Evolutionary conservation across 1,139 yeast species (phyloP).

Genomic region (Diutina rugosa): DNA sequence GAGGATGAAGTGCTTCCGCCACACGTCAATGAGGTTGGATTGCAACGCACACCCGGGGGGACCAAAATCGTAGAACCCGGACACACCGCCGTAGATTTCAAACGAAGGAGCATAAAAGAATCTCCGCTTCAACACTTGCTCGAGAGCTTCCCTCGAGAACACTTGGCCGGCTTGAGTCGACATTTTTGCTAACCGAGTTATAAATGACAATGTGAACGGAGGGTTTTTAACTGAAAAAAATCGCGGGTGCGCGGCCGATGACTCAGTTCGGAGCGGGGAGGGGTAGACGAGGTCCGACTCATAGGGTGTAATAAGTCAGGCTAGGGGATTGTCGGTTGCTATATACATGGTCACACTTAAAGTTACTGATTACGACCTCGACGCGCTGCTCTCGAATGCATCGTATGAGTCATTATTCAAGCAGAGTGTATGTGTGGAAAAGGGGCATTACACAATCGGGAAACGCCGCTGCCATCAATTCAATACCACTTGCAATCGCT

Average conservation of each 20-base stretch:
- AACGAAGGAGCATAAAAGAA: constrained; percentile 97
- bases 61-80: constrained; percentile 96
- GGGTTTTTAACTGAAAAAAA: neutral
- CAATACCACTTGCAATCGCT: too few species aligned
- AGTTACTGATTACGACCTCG: neutral
- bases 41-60: constrained; percentile 99
- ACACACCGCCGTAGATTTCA: constrained; percentile 96
- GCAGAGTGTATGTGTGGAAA: neutral
- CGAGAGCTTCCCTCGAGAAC: constrained; percentile 77
- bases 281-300: too few species aligned
- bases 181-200: constrained; percentile 11
- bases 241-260: neutral
- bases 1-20: constrained; percentile 96
- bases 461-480: neutral
- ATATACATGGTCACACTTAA: too few species aligned
- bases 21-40: constrained; percentile 83
- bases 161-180: constrained; percentile 21
- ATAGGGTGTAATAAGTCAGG: too few species aligned
- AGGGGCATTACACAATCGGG: neutral
- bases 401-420: neutral
- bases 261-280: neutral
- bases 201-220: neutral
- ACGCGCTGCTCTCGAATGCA: neutral
- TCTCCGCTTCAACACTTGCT: constrained; percentile 84
- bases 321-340: too few species aligned